Conservation (phyloP, 1,139 yeast genomes). For the Yamadazyma friedrichii region DNA sequence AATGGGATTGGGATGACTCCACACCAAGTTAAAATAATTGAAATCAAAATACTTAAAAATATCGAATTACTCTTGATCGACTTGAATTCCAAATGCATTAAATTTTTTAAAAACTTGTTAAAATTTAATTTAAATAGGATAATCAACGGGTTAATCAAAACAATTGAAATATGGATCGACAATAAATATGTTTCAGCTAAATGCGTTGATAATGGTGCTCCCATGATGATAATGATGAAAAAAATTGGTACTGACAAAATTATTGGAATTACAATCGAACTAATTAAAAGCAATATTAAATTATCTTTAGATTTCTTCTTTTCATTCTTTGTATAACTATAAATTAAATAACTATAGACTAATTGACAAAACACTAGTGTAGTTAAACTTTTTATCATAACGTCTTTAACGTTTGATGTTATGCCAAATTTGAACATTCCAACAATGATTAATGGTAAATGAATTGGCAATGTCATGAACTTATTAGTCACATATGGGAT, state of each 20-base stretch:
- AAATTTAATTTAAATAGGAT: slow-evolving; percentile 59
- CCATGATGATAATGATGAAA: slow-evolving; percentile 61
- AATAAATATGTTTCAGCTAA: slow-evolving; percentile 60
- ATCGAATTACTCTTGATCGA: slow-evolving; percentile 34
- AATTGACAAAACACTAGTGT: slow-evolving; percentile 26
- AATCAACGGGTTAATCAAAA: slow-evolving; percentile 65
- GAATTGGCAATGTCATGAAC: slow-evolving; percentile 38
- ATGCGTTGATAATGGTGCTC: slow-evolving; percentile 74
- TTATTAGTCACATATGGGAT: slow-evolving; percentile 10
- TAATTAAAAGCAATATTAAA: slow-evolving; percentile 29
- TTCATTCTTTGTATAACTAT: neutral
- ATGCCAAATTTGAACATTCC: slow-evolving; percentile 41
- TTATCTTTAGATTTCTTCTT: slow-evolving; percentile 25
- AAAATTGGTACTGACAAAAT: slow-evolving; percentile 54
- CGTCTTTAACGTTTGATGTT: slow-evolving; percentile 25
- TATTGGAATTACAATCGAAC: slow-evolving; percentile 41
- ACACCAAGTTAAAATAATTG: slow-evolving; percentile 79
- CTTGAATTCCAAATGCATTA: slow-evolving; percentile 24
- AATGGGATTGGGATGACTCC: slow-evolving; percentile 93
- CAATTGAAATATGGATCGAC: slow-evolving; percentile 62
- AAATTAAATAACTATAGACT: slow-evolving; percentile 26
- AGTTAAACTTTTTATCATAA: slow-evolving; percentile 28
- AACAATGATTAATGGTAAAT: slow-evolving; percentile 38
- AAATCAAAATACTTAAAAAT: slow-evolving; percentile 44
- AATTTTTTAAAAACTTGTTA: slow-evolving; percentile 23